Evolutionary conservation across 805 yeast genomes (phyloP).

Genomic region (Kodamaea fukazawae): DNA sequence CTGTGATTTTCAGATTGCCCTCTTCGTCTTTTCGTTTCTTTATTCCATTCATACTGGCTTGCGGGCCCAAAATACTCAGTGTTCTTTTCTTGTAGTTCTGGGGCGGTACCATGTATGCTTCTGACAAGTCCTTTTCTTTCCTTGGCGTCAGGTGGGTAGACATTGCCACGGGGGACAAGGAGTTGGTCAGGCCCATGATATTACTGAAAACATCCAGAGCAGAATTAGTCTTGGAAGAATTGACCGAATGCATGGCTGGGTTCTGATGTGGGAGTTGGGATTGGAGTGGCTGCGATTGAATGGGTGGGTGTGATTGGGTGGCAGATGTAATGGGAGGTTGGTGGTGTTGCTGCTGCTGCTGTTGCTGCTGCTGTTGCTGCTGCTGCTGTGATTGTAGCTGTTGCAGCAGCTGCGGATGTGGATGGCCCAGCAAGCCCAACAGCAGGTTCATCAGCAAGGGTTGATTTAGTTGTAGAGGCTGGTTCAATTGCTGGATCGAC

Average conservation of each 20-base stretch:
- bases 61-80: slow-evolving; percentile 4
- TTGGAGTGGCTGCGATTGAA: background rate
- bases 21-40: slow-evolving; percentile 7
- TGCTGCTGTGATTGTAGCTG: background rate
- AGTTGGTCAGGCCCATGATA: slow-evolving; percentile 7
- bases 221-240: slow-evolving; percentile 5
- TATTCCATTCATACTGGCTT: background rate
- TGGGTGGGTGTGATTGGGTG: no score
- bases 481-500: slow-evolving; percentile 3
- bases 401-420: background rate
- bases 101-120: slow-evolving; percentile 5
- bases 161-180: slow-evolving; percentile 7
- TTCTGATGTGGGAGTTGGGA: background rate
- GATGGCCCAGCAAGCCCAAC: no score
- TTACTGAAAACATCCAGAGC: slow-evolving; percentile 13
- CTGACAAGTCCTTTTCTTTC: slow-evolving; percentile 8
- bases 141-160: slow-evolving; percentile 7
- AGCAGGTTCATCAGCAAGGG: background rate
- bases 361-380: background rate
- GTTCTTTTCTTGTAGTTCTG: slow-evolving; percentile 4
- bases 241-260: background rate
- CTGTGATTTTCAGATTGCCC: background rate
- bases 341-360: background rate
- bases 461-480: slow-evolving; percentile 2
- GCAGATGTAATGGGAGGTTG: background rate